Evolutionary conservation across 768 basidiomycete species (phyloP), one percentile per base, ranked within the genome.

Genomic region (Boletus fagicola): DNA sequence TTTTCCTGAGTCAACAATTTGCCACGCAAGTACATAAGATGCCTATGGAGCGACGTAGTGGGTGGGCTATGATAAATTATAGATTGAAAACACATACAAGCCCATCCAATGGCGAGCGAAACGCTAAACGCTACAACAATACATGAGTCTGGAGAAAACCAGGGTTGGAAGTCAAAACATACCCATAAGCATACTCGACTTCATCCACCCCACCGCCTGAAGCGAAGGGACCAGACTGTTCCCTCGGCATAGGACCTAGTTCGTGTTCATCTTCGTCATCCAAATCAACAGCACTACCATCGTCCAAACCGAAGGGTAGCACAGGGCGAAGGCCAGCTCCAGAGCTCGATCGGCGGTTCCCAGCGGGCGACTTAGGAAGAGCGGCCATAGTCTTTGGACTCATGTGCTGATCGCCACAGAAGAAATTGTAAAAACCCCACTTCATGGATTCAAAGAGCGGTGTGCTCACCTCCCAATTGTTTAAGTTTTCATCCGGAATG

Each of bases 361-460:
- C 87, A 16, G 88, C 88, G 18, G 94, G 94, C 0, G 93, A 95
- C 70, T 94, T 94, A 0, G 94, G 91, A 47, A 98, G 77, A 10
- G 93, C 89, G 13, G 91, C 90, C 85, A 98, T 90, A 3, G 94
- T 95, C 74, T 92, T 91, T 4, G 94, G 93, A 62, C 95, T 96
- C 88, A 98, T 90, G 68, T 96, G 94, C 94, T 94, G 61, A 20
- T 60, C 4, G 15, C 30, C 36, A 45, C 40, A 30, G 48, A 50
- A 22, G 28, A 39, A 10, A 53, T 39, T 39, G 7, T 59, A 46
- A 52, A 40, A 52, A 35, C 54, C 8, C 24, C 15, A 24, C 13
- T 35, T 26, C 16, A 43, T 13, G 53, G 13, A 47, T 53, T 26
- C 45, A 47, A 53, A 55, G 20, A 53, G 43, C 18, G 53, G 22